Conservation (phyloP, 1,139 yeast species). For the Blastobotrys ciferrii region DNA sequence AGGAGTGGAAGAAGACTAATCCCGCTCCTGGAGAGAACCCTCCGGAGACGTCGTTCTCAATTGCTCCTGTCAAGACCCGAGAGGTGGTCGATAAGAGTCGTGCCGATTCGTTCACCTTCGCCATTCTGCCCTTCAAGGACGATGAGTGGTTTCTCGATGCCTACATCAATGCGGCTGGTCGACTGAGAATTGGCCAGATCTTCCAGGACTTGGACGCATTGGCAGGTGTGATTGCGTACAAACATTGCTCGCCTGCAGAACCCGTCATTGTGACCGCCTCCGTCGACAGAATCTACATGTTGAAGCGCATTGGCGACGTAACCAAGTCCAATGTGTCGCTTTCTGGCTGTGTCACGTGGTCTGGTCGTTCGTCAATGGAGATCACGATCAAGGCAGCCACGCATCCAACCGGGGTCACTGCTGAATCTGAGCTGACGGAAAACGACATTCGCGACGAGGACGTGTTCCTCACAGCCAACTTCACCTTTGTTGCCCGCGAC, state of each 20-base stretch:
- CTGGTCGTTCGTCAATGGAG: slow-evolving; percentile 94
- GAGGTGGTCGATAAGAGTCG: slow-evolving; percentile 71
- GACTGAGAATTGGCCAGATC: slow-evolving; percentile 85
- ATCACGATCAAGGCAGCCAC: slow-evolving; percentile 87
- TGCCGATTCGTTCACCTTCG: slow-evolving; percentile 70
- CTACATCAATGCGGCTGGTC: slow-evolving; percentile 83
- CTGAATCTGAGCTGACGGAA: slow-evolving; percentile 35
- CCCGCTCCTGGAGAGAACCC: slow-evolving; percentile 40
- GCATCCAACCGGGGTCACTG: slow-evolving; percentile 49
- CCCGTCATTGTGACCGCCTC: slow-evolving; percentile 94
- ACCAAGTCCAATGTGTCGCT: slow-evolving; percentile 71
- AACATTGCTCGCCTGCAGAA: slow-evolving; percentile 86
- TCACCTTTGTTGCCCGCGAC: slow-evolving; percentile 93
- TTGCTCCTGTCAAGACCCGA: slow-evolving; percentile 49
- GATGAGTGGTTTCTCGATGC: slow-evolving; percentile 82
- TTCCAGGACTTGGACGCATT: slow-evolving; percentile 89
- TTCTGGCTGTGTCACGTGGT: slow-evolving; percentile 90
- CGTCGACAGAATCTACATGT: slow-evolving; percentile 87
- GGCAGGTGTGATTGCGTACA: slow-evolving; percentile 83
- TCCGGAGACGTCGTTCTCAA: slow-evolving; percentile 68
- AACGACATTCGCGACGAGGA: slow-evolving; percentile 46
- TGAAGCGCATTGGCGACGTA: slow-evolving; percentile 79
- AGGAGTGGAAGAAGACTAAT: slow-evolving; percentile 49
- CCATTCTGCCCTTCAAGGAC: slow-evolving; percentile 77
- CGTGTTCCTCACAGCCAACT: slow-evolving; percentile 77